Conservation (phyloP, 202 grass and related monocot species). For the Tripidium arundinaceum region DNA sequence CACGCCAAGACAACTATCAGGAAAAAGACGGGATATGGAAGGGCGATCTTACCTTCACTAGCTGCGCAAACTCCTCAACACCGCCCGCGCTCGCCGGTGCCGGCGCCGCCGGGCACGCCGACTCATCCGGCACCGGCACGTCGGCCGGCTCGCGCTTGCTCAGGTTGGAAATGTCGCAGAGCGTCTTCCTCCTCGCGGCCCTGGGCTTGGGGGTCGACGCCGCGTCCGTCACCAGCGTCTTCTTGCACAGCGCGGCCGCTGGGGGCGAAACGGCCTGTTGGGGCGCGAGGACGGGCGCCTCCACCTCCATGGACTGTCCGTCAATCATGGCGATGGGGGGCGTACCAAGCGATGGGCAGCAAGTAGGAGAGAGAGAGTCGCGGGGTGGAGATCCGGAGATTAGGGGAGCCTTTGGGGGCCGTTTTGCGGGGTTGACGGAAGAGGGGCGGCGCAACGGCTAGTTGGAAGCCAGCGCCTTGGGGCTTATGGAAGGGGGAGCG, state of each 20-base stretch:
- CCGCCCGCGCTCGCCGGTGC: neutral
- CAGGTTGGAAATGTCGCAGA: constrained; percentile 67
- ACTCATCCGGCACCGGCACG: neutral
- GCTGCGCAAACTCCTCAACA: neutral
- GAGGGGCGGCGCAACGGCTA: constrained; percentile 30
- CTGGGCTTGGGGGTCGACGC: neutral
- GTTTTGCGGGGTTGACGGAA: neutral
- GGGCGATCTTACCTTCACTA: constrained; percentile 28
- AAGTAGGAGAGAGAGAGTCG: neutral
- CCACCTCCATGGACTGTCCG: constrained; percentile 21
- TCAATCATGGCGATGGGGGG: neutral
- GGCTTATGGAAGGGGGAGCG: neutral
- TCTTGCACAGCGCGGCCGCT: neutral
- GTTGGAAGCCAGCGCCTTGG: neutral
- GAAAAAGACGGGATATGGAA: neutral
- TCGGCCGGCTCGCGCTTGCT: neutral
- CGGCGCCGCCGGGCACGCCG: neutral
- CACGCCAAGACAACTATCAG: neutral
- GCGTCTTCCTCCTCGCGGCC: constrained; percentile 51
- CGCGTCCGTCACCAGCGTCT: neutral
- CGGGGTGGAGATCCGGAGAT: neutral
- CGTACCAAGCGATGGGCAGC: neutral
- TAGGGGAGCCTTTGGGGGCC: neutral
- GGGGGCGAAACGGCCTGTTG: constrained; percentile 26
- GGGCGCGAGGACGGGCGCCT: neutral